Conservation (phyloP, 1,284 basidiomycete genomes). For the Pisolithus thermaeus region DNA sequence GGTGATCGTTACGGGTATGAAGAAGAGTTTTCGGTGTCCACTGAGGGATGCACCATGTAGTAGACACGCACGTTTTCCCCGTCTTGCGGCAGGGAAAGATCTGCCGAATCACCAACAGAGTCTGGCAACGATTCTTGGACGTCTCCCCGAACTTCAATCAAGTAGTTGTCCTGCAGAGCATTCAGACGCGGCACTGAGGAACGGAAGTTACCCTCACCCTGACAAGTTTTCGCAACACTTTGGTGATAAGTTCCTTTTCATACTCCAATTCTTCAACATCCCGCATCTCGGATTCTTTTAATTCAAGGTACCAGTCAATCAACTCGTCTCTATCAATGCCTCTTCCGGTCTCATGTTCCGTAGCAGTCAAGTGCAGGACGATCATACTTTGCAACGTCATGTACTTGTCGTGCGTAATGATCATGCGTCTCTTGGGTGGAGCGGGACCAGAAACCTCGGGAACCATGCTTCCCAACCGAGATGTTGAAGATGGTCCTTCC, state of each 20-base stretch:
- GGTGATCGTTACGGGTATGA: conserved; percentile 25
- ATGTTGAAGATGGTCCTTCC: conserved; percentile 34
- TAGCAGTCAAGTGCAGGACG: conserved; percentile 74
- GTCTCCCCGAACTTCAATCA: conserved; percentile 80
- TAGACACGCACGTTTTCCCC: conserved; percentile 62
- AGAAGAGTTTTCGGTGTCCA: conserved; percentile 58
- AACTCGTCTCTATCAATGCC: conserved; percentile 88
- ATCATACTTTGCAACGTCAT: conserved; percentile 87
- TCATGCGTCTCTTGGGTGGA: conserved; percentile 60
- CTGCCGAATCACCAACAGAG: conserved; percentile 52
- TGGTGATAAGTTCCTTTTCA: conserved; percentile 85
- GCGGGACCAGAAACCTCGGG: conserved; percentile 32
- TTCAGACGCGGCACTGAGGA: not conserved
- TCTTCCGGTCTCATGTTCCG: conserved; percentile 71
- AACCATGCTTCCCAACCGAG: conserved; percentile 32
- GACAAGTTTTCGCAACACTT: conserved; percentile 85
- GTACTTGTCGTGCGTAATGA: conserved; percentile 95
- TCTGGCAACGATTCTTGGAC: conserved; percentile 70
- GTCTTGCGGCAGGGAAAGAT: conserved; percentile 39
- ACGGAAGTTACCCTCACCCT: conserved; percentile 55
- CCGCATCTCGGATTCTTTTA: conserved; percentile 78
- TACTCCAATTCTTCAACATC: conserved; percentile 88
- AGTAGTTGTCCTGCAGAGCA: conserved; percentile 68
- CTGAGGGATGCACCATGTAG: conserved; percentile 78
- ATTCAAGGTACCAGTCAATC: conserved; percentile 95